Evolutionary conservation across 2,329 filamentous ascomycete genomes (phyloP).

Genomic region (Byssothecium circinans): DNA sequence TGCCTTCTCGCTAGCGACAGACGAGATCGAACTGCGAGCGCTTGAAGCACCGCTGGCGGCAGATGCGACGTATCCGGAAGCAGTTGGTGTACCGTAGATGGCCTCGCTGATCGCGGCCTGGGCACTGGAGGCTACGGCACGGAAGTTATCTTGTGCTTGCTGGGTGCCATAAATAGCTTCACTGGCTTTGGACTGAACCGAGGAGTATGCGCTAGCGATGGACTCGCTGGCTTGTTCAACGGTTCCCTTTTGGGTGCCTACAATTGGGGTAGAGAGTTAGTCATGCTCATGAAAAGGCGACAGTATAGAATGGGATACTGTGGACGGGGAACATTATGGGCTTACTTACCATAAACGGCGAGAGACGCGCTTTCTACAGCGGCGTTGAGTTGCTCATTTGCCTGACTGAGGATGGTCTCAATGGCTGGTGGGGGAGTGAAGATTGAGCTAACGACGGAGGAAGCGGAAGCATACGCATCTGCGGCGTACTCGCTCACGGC

Average conservation of each 20-base stretch:
- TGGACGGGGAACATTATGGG: not conserved
- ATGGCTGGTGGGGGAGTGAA: slow-evolving; percentile 62
- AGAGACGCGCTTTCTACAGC: slow-evolving; percentile 62
- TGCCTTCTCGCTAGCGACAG: slow-evolving; percentile 48
- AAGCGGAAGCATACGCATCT: slow-evolving; percentile 52
- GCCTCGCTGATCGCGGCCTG: slow-evolving; percentile 58
- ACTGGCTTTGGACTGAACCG: slow-evolving; percentile 53
- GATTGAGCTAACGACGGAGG: slow-evolving; percentile 50
- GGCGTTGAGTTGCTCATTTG: slow-evolving; percentile 58
- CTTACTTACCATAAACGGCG: slow-evolving; percentile 51
- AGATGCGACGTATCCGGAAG: slow-evolving; percentile 47
- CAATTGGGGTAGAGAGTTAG: not conserved
- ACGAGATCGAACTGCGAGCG: slow-evolving; percentile 50
- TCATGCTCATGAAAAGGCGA: not conserved
- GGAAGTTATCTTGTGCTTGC: slow-evolving; percentile 56
- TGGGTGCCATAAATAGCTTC: slow-evolving; percentile 60
- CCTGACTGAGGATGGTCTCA: slow-evolving; percentile 60
- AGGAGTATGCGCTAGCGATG: slow-evolving; percentile 56
- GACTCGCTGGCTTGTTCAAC: slow-evolving; percentile 58
- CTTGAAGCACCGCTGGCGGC: slow-evolving; percentile 49
- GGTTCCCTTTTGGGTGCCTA: slow-evolving; percentile 55
- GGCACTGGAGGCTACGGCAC: slow-evolving; percentile 58
- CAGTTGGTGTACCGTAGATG: slow-evolving; percentile 59
- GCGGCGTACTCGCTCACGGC: slow-evolving; percentile 56
- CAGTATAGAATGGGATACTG: too few relatives aligned